Evolutionary conservation across 768 basidiomycete species (phyloP).

Genomic region (Trametes villosa): DNA sequence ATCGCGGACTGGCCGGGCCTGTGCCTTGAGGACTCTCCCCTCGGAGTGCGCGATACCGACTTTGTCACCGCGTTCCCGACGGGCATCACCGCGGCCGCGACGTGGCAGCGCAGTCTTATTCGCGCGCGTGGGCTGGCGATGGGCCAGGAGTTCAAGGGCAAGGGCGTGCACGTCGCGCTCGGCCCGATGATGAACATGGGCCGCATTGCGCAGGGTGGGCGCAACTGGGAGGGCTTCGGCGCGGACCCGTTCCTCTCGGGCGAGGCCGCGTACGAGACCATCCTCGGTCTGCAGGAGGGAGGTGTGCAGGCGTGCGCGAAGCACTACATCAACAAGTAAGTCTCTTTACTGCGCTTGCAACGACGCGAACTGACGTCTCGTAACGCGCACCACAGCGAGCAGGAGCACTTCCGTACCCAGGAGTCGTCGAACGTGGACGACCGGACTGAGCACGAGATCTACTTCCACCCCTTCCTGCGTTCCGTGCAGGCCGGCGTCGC

Average conservation of each 20-base stretch:
- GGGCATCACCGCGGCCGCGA: slow-evolving; percentile 81
- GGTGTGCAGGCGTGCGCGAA: slow-evolving; percentile 91
- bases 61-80: slow-evolving; percentile 81
- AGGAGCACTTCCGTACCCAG: slow-evolving; percentile 62
- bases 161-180: slow-evolving; percentile 83
- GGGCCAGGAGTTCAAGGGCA: slow-evolving; percentile 81
- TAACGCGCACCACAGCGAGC: slow-evolving; percentile 66
- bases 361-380: not conserved
- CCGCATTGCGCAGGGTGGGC: slow-evolving; percentile 76
- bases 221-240: slow-evolving; percentile 95
- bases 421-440: slow-evolving; percentile 77
- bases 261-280: slow-evolving; percentile 77
- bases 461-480: slow-evolving; percentile 68
- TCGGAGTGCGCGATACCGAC: slow-evolving; percentile 79
- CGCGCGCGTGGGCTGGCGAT: slow-evolving; percentile 77
- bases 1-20: slow-evolving; percentile 65
- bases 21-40: slow-evolving; percentile 78
- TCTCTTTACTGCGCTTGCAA: slow-evolving; percentile 5
- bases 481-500: slow-evolving; percentile 77
- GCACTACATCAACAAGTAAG: slow-evolving; percentile 78
- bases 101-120: slow-evolving; percentile 80
- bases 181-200: slow-evolving; percentile 89
- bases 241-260: slow-evolving; percentile 89
- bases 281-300: slow-evolving; percentile 77
- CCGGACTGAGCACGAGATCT: slow-evolving; percentile 77